phyloP scores from a whole-genome alignment of 169 alveolate genomes.

The Babesia divergens region DNA sequence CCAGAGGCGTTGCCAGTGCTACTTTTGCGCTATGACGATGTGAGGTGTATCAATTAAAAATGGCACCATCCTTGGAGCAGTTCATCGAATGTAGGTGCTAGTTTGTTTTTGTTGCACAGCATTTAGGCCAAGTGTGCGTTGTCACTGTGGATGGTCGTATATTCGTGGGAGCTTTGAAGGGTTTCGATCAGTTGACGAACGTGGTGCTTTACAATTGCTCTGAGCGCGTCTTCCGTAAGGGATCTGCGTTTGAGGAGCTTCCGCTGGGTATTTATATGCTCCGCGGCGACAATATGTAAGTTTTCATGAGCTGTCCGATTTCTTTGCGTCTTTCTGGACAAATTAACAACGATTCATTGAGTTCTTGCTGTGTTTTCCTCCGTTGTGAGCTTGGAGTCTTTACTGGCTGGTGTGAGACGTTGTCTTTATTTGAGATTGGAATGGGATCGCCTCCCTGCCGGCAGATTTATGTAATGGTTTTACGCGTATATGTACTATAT shows the following conservation, averaged over 20 bases:
- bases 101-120: background rate
- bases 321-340: too few species aligned
- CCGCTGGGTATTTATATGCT: slow-evolving; percentile 78
- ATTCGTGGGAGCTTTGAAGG: slow-evolving; percentile 83
- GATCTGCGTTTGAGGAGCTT: slow-evolving; percentile 78
- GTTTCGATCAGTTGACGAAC: slow-evolving; percentile 87
- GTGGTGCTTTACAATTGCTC: slow-evolving; percentile 78
- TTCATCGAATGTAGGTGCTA: slow-evolving; percentile 51
- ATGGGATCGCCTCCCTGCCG: too few species aligned
- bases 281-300: slow-evolving; percentile 84
- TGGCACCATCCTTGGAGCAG: slow-evolving; percentile 70
- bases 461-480: too few species aligned
- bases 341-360: too few species aligned
- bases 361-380: too few species aligned
- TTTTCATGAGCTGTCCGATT: too few species aligned
- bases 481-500: too few species aligned
- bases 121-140: slow-evolving; percentile 78
- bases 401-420: too few species aligned
- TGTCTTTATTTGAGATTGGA: too few species aligned
- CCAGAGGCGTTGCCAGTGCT: too few species aligned
- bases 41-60: background rate
- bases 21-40: background rate
- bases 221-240: slow-evolving; percentile 81
- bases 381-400: too few species aligned
- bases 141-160: slow-evolving; percentile 85